Evolutionary conservation across 129 eudicot genomes (phyloP), one percentile per base, ranked within the genome.

Genomic region (Dittrichia graveolens): DNA sequence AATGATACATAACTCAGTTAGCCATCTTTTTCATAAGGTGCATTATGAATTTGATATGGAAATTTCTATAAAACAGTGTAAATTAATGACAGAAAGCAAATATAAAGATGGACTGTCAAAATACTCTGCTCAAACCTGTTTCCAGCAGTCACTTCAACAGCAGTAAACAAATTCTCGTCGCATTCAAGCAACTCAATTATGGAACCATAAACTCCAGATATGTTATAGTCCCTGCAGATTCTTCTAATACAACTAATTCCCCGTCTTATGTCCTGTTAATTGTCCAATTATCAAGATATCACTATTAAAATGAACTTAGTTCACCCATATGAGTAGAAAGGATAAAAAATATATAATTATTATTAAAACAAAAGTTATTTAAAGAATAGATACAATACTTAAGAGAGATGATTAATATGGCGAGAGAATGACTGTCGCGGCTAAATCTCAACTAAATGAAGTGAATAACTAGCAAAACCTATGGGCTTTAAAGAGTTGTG

Each of bases 121-220:
- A 35, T 48, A 45, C 43, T 37, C n/a, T 57, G 43, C 15, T 11
- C 43, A 65, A 68, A 91, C 99, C 99, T 95, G 84, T 91, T 95
- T 79, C 97, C 97, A 79, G 94, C 99, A 50, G 99, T 95, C 34
- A 95, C 97, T 83, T 95, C 99, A 78, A 95, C 97, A 64, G 99
- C 99, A 58, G 99, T 91, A 75, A 95, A 95, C 71, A 87, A 95
- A 65, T 83, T 91, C 49, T 86, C 94, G 44, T 95, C 97, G 53
- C 99, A 95, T 31, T 95, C 96, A 13, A 95, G 91, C 86, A 95
- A 76, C 86, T 95, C 99, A 18, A 90, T 82, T 50, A 95, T 65
- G 10, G 97, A 85, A 48, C 99, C 99, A 86, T 75, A 80, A 52
- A 95, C 97, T 77, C 99, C 99, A 18, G 63, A 18, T 45, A 95